phyloP scores from a whole-genome alignment of 2,329 filamentous ascomycete genomes.

The Cercospora janseana region DNA sequence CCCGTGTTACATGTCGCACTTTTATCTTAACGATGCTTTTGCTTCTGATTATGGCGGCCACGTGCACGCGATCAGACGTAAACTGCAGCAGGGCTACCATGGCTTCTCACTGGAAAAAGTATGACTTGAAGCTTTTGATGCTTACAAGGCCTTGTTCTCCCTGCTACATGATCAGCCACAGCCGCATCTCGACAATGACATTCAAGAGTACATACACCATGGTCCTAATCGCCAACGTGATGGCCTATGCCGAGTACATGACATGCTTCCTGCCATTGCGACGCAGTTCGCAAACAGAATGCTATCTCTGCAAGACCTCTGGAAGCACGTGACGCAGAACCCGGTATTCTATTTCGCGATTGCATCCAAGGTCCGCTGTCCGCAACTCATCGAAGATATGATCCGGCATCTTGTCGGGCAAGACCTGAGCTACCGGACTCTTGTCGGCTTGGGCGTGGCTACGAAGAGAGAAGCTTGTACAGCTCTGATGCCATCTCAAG shows the following conservation, averaged over 20 bases:
- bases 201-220: no score
- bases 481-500: neutral
- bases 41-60: no score
- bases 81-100: no score
- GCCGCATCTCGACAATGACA: neutral
- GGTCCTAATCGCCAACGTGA: neutral
- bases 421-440: neutral
- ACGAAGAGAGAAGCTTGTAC: neutral
- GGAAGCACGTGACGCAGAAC: neutral
- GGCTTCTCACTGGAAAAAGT: no score
- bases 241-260: conserved; percentile 1
- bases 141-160: neutral
- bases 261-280: neutral
- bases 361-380: neutral
- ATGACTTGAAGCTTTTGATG: no score
- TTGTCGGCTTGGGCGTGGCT: neutral
- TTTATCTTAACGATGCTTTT: no score
- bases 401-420: conserved; percentile 5
- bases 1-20: no score
- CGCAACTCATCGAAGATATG: neutral
- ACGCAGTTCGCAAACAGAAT: neutral
- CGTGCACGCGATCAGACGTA: no score
- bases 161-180: neutral
- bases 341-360: neutral
- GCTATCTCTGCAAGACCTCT: neutral